Base-by-base conservation (phyloP, 768 basidiomycete genomes). In the Mrakia frigida region DNA sequence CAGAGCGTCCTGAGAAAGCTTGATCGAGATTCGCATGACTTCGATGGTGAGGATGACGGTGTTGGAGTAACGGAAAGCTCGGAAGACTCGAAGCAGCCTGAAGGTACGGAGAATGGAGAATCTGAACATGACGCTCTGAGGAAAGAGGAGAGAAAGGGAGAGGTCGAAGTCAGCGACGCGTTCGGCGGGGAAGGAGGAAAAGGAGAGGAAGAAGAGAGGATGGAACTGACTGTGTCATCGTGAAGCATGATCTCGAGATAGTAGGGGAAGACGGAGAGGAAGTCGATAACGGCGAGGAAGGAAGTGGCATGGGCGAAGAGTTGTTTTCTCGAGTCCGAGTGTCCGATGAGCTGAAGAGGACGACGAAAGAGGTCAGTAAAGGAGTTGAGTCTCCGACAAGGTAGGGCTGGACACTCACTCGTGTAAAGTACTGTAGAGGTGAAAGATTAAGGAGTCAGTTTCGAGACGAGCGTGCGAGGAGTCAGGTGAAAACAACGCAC, bases 31-130 rank as follows among this genome's bases (percentile, higher is more conserved):
- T 82, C 91, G 93, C 94, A 96, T 97, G 80, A 93, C 92, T 85
- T 83, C 83, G 67, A 86, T 91, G 74, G 82, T 92, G 89, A 93
- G 84, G n/a, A 93, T 86, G 75, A 93, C 89, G 23, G 90, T 91
- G 79, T 89, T 89, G 78, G 90, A 92, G 80, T 93, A 90, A 75
- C 90, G 88, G 87, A 96, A 96, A 0, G 94, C 92, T 67, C 92
- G 86, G 84, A 96, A 97, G 10, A 95, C 93, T 31, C 94, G 89
- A 35, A 95, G 83, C 3, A 96, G 87, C 43, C 94, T 90, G 83
- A 95, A 94, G 84, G 93, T 93, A 53, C 94, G 87, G 50, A 97
- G 85, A 74, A 96, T 95, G 0, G 93, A 93, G 82, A 95, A 97
- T 25, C 94, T 87, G 84, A 95, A 96, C 73, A 93, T 85, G 46